A percentile compares a stretch with the other conserved stretches of the same genome.
These are phyloP conservation scores for Leishmania mexicana DNA, from an alignment of 208 protist genomes.

Conservation along the genomic window DNA sequence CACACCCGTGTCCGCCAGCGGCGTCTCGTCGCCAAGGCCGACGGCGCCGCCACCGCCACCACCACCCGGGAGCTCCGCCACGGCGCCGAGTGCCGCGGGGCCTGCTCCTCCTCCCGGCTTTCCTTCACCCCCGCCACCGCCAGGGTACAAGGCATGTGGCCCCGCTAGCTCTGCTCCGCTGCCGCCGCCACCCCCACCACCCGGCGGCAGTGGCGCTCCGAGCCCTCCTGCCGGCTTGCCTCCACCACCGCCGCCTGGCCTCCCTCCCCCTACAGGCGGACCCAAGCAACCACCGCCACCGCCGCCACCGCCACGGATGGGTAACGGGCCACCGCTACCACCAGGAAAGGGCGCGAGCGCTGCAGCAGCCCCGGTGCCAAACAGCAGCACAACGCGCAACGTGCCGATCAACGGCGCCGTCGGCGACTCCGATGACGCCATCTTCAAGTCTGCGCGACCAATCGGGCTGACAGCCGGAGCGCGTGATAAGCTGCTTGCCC, in stretches of 20 bases:
- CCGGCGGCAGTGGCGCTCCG: constrained; percentile 3
- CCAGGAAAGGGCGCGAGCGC: constrained; percentile 16
- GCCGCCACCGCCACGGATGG: constrained; percentile 32
- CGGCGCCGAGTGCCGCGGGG: background rate
- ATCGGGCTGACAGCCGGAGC: constrained; percentile 15
- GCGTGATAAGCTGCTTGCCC: constrained; percentile 18
- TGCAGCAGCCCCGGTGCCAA: background rate
- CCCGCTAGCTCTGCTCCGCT: background rate
- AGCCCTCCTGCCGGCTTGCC: constrained; percentile 28
- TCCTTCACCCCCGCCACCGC: constrained; percentile 30
- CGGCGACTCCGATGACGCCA: constrained; percentile 36
- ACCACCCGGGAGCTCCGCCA: background rate
- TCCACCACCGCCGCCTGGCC: constrained; percentile 26
- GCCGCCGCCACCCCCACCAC: constrained; percentile 20
- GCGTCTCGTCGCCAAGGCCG: background rate
- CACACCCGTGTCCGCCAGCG: background rate
- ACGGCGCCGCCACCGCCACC: constrained; percentile 15
- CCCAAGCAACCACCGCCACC: constrained; percentile 23
- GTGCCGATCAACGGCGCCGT: constrained; percentile 56
- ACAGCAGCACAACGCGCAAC: constrained; percentile 41
- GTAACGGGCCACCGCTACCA: constrained; percentile 23
- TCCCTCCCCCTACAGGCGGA: constrained; percentile 16
- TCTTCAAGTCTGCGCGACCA: constrained; percentile 21
- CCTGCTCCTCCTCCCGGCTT: background rate
- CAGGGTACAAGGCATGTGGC: background rate